A percentile compares a stretch with the other conserved stretches of the same genome.
These are phyloP conservation scores for Jasminum sambac DNA, from an alignment of 257 asterid species.

Conservation along the genomic window DNA sequence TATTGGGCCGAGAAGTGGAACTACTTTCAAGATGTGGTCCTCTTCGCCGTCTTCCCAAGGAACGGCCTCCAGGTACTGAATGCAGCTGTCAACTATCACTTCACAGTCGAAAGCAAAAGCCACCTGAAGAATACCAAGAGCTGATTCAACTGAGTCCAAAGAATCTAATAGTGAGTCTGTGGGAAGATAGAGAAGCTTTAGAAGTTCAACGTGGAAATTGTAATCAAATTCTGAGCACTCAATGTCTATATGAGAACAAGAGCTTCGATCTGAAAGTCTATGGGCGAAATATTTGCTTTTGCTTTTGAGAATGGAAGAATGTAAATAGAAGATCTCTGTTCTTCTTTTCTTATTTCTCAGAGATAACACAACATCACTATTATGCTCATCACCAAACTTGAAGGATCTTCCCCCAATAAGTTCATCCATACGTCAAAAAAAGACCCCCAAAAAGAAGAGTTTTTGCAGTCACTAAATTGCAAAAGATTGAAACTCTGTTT, in stretches of 20 bases:
- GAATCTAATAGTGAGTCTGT: constrained; percentile 37
- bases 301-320: constrained; percentile 42
- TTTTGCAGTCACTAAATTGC: background rate
- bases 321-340: constrained; percentile 44
- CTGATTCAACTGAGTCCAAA: constrained; percentile 47
- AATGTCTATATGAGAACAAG: constrained; percentile 36
- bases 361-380: constrained; percentile 37
- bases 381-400: constrained; percentile 39
- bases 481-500: constrained; percentile 16
- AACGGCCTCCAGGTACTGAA: constrained; percentile 56
- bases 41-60: constrained; percentile 67
- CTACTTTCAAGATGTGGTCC: constrained; percentile 39
- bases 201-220: constrained; percentile 43
- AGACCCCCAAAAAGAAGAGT: background rate
- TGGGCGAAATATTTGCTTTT: constrained; percentile 51
- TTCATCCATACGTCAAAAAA: constrained; percentile 41
- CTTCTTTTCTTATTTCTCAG: constrained; percentile 42
- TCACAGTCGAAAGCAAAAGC: constrained; percentile 43
- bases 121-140: constrained; percentile 49
- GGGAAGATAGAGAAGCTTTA: constrained; percentile 48
- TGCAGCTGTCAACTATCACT: constrained; percentile 40
- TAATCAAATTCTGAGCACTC: constrained; percentile 42
- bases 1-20: constrained; percentile 36
- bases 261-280: constrained; percentile 35
- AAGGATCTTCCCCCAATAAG: constrained; percentile 25